Conservation (phyloP, 2,329 filamentous ascomycete genomes). For the Ophiostoma australiae region DNA sequence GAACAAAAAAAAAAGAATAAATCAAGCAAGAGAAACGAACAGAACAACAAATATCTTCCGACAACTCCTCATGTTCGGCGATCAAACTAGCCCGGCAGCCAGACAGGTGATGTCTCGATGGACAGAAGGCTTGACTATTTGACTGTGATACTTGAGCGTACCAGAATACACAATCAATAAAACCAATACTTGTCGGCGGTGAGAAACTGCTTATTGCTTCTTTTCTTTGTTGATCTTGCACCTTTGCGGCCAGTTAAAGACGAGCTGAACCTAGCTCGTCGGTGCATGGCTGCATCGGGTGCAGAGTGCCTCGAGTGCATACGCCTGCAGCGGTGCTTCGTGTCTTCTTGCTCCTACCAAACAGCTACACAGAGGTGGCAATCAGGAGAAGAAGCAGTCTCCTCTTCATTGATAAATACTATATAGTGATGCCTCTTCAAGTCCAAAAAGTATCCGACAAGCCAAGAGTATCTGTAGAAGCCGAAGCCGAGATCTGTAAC, state of each 20-base stretch:
- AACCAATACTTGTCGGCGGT: neutral
- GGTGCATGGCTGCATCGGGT: neutral
- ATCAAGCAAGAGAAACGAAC: too few species aligned
- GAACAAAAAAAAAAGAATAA: too few species aligned
- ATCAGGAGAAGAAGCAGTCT: neutral
- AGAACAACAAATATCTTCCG: neutral
- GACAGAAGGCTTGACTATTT: neutral
- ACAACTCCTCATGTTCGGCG: neutral
- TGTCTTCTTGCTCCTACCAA: too few species aligned
- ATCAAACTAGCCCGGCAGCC: constrained; percentile 1
- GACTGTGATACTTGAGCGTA: too few species aligned
- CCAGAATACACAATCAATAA: too few species aligned
- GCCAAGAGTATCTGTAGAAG: neutral
- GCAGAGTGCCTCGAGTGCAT: neutral
- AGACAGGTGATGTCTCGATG: neutral
- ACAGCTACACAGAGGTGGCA: neutral
- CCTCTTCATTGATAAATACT: too few species aligned
- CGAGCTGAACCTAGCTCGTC: neutral
- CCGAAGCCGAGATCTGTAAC: constrained; percentile 5
- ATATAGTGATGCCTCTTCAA: neutral
- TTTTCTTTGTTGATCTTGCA: constrained; percentile 9
- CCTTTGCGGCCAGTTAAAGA: neutral
- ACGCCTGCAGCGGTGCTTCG: neutral
- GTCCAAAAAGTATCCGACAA: neutral
- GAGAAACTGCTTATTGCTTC: neutral